Evolutionary conservation across 129 eudicot genomes (phyloP).

Genomic region (Dittrichia graveolens): DNA sequence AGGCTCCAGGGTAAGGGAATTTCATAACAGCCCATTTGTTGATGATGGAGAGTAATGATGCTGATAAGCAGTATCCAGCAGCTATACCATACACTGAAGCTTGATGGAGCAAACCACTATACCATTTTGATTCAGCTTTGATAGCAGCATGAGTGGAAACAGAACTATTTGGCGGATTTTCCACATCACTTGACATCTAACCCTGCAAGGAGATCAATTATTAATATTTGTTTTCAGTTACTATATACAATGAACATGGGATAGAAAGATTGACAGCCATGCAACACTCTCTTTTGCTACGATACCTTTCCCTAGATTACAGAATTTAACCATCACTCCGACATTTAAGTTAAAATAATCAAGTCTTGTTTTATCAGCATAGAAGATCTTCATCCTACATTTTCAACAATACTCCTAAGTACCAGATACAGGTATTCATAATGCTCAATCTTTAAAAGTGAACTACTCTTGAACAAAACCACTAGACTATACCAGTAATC

Average conservation of each 20-base stretch:
- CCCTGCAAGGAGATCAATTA: neutral
- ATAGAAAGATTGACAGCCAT: neutral
- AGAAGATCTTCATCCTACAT: neutral
- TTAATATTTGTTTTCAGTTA: neutral
- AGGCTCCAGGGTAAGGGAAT: slow-evolving; percentile 95
- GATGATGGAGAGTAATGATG: slow-evolving; percentile 91
- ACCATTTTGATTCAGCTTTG: slow-evolving; percentile 62
- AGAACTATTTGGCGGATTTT: slow-evolving; percentile 48
- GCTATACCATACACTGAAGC: slow-evolving; percentile 86
- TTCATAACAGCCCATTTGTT: slow-evolving; percentile 99
- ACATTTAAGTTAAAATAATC: no score
- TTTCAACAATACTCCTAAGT: no score
- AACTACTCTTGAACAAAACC: no score
- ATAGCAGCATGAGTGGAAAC: slow-evolving; percentile 24
- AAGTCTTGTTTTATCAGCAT: neutral
- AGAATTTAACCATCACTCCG: neutral
- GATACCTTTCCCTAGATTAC: neutral
- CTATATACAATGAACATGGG: neutral
- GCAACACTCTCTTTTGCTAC: neutral
- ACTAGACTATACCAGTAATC: no score
- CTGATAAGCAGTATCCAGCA: slow-evolving; percentile 92
- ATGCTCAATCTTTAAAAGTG: no score
- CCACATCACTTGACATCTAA: slow-evolving; percentile 58
- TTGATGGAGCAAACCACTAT: slow-evolving; percentile 56
- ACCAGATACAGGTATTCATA: no score